Evolutionary conservation across 768 basidiomycete genomes (phyloP).

Genomic region (Boletus tomentosulus): DNA sequence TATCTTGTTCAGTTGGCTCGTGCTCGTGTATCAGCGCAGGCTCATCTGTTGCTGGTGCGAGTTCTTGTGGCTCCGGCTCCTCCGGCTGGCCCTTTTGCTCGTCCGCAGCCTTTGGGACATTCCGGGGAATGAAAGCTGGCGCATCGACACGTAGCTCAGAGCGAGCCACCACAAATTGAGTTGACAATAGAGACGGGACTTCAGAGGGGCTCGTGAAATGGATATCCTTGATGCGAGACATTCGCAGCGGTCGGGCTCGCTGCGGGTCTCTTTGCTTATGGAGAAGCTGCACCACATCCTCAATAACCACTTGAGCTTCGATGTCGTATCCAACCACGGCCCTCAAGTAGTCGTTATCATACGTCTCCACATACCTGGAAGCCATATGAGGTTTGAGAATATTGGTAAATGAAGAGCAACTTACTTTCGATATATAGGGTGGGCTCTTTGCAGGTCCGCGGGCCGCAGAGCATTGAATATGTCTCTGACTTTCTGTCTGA

Average conservation of each 20-base stretch:
- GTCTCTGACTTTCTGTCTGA: slow-evolving; percentile 2
- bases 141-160: slow-evolving; percentile 14
- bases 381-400: not conserved
- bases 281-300: slow-evolving; percentile 25
- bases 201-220: slow-evolving; percentile 28
- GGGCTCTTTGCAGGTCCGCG: not conserved
- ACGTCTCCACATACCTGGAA: not conserved
- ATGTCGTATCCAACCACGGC: slow-evolving; percentile 13
- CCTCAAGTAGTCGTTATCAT: slow-evolving; percentile 6
- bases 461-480: slow-evolving; percentile 11
- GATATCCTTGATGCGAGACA: slow-evolving; percentile 27
- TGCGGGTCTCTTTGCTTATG: slow-evolving; percentile 7
- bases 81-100: slow-evolving; percentile 4
- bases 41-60: slow-evolving; percentile 9
- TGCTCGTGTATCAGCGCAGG: slow-evolving; percentile 13
- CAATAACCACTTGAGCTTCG: slow-evolving; percentile 4
- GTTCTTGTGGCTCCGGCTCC: slow-evolving; percentile 13
- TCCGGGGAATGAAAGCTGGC: slow-evolving; percentile 16
- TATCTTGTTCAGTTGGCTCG: slow-evolving; percentile 26
- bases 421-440: slow-evolving; percentile 9
- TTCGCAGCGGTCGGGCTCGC: not conserved
- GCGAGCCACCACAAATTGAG: slow-evolving; percentile 10
- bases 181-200: slow-evolving; percentile 27
- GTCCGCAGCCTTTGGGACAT: not conserved
- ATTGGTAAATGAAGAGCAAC: not conserved